phyloP scores from a whole-genome alignment of 306 rosid species.

The Vachellia collinsii region DNA sequence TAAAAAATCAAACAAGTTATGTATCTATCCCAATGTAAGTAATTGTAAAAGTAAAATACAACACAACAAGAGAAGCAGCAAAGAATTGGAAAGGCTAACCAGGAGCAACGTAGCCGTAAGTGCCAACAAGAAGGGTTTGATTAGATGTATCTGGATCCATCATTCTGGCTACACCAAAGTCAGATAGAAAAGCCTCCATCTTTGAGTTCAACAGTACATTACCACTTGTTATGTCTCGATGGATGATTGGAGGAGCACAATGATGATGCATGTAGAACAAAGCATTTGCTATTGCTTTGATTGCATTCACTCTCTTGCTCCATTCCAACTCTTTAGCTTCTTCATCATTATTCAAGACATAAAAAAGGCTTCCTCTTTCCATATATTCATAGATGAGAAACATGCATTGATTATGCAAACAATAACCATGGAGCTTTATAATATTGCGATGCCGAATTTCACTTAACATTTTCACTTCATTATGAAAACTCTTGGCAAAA shows the following conservation, averaged over 20 bases:
- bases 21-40: background rate
- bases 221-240: background rate
- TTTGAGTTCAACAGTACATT: background rate
- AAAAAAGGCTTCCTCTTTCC: background rate
- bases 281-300: background rate
- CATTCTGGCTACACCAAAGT: background rate
- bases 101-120: constrained; percentile 1
- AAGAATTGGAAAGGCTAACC: background rate
- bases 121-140: background rate
- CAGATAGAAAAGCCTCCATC: background rate
- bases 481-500: background rate
- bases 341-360: background rate
- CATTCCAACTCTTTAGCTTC: background rate
- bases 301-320: background rate
- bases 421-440: background rate
- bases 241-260: background rate
- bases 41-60: too few relatives aligned
- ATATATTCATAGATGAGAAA: background rate
- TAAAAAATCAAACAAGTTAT: background rate
- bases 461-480: background rate
- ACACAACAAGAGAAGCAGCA: background rate
- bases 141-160: background rate
- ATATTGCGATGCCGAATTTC: background rate
- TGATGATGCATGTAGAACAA: background rate
- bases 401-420: background rate